A percentile compares a stretch with the other conserved stretches of the same genome.
These are phyloP conservation scores for Zalerion maritima DNA, from an alignment of 495 filamentous ascomycete genomes.

Conservation along the genomic window DNA sequence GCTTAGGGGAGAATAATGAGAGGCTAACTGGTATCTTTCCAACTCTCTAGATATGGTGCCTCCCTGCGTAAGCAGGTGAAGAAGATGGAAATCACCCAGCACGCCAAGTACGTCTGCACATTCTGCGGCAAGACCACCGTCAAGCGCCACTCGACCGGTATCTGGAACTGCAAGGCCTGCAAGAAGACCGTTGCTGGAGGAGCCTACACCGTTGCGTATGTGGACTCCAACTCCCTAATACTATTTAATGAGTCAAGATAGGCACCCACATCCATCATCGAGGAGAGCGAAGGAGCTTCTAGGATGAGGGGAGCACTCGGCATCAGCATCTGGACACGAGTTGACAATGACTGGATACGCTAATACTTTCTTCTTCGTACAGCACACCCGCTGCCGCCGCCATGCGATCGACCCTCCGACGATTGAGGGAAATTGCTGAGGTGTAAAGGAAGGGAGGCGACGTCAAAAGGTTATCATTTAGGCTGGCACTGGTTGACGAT, in stretches of 20 bases:
- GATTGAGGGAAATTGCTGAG: constrained; percentile 96
- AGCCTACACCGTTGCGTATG: constrained; percentile 93
- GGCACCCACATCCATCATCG: neutral
- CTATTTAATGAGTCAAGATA: neutral
- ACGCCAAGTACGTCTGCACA: constrained; percentile 71
- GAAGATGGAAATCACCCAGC: constrained; percentile 98
- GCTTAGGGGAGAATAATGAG: too few species aligned
- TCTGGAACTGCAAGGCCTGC: constrained; percentile 92
- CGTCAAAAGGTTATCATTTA: constrained; percentile 11
- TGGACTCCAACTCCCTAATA: constrained; percentile 13
- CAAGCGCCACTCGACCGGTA: constrained; percentile 82
- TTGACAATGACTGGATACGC: constrained; percentile 1
- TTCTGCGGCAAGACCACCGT: constrained; percentile 95
- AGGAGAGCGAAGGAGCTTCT: neutral
- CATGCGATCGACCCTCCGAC: constrained; percentile 91
- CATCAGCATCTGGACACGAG: neutral
- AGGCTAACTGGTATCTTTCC: too few species aligned
- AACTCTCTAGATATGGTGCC: constrained; percentile 97
- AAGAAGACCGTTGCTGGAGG: constrained; percentile 92
- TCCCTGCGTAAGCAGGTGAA: constrained; percentile 99
- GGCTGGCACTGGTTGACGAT: constrained; percentile 10
- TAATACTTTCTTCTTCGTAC: constrained; percentile 12
- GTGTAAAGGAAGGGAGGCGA: too few species aligned
- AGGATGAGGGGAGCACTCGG: neutral
- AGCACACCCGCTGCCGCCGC: constrained; percentile 94